Evolutionary conservation across 768 basidiomycete genomes (phyloP), one percentile per base, ranked within the genome.

Genomic region (Russula compacta): DNA sequence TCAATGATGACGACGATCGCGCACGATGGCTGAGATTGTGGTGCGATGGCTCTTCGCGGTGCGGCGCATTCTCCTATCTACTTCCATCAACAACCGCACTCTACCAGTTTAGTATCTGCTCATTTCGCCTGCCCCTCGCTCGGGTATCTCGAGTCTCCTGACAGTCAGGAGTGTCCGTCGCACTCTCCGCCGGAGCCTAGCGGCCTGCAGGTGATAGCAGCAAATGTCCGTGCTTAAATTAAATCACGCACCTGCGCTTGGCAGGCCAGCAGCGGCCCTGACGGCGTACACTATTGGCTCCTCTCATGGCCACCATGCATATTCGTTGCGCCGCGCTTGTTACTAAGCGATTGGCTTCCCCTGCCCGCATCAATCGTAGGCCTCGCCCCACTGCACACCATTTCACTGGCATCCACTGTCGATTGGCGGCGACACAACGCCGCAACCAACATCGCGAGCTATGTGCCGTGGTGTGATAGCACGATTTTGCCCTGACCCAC

Each of bases 171-270:
- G 61, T 40, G 36, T 50, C 57, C 52, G 39, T 53, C 39, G 56
- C 52, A 63, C 33, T 47, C 40, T 14, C 46, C 24, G 35, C 46
- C 24, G 24, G 24, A 29, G 24, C 56, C 29, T 42, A 62, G 33
- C 52, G 39, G 46, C 61, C 61, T 63, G 61, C 61, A 58, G 61
- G 61, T 63, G 61, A 63, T 63, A 63, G 61, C 61, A 54, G 36
- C 46, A 53, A 48, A 58, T 63, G 56, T 63, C 61, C 61, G 61
- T 63, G 47, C 40, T 53, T 58, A 58, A 58, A 63, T 63, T 58
- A 63, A 63, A 63, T 48, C 61, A 63, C 61, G 56, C 56, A 58
- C 61, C 44, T 24, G 40, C 39, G 36, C 29, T 39, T 58, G 56
- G 33, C 61, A 57, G 33, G 33, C 50, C 61, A 52, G 44, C 61